Base-by-base conservation (phyloP, 1,284 basidiomycete species). In the Cryptococcus jaspeensis region DNA sequence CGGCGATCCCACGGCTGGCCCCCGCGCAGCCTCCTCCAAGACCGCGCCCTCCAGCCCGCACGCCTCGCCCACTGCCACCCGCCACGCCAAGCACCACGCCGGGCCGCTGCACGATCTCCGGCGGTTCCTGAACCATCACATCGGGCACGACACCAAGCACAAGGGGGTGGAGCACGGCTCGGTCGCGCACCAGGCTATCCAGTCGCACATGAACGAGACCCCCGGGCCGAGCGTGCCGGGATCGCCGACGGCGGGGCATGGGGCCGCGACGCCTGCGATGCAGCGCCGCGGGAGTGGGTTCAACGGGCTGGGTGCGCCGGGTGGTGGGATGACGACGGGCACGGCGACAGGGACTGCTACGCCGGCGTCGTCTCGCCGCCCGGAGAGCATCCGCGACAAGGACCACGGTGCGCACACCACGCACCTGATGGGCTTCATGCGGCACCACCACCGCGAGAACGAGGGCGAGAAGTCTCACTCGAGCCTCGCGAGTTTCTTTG, bases 81-180 rank as follows among this genome's bases (percentile, higher is more conserved):
- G 79, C 44, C 71, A 72, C 44, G 43, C 71, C 8, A 77, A 76
- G 58, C 71, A 79, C 42, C 78, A 80, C 61, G 55, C 66, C 13
- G 80, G 89, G 0, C 87, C 90, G 3, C 82, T 96, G 50, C 86
- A 90, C 77, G 92, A 95, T 75, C 84, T 96, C 66, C 91, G 91
- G 71, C 88, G 92, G 35, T 94, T 95, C 80, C 83, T 95, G 60
- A 90, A 93, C 78, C 85, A 90, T 76, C 90, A 92, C 77, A 87
- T 92, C 52, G 85, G 85, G 58, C 85, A 88, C 60, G 72, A 77
- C 55, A 9, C 28, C 28, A 39, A 50, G 36, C 48, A 39, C 32
- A 62, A 72, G 67, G 35, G 40, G 3, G 40, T 28, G 2, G 61
- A 68, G 32, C 53, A 63, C 15, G 48, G 61, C 1, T 58, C 59